phyloP scores from a whole-genome alignment of 1,139 yeast species.

The Pichia sp. region DNA sequence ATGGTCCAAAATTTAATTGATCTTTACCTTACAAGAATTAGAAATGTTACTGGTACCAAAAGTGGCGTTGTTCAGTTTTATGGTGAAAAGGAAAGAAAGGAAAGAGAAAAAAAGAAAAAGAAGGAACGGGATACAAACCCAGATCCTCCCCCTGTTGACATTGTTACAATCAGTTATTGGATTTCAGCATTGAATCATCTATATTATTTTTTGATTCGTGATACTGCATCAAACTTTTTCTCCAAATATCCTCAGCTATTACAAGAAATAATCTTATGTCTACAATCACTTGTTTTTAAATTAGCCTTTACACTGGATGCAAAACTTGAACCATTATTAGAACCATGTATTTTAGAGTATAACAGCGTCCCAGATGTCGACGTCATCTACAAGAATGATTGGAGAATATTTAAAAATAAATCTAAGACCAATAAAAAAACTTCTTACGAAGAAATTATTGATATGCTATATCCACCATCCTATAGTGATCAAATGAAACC shows the following conservation, averaged over 20 bases:
- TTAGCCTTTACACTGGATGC: conserved; percentile 60
- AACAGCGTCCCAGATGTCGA: conserved; percentile 61
- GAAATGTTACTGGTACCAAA: conserved; percentile 53
- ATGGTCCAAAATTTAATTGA: conserved; percentile 54
- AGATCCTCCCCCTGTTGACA: conserved; percentile 46
- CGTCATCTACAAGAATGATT: conserved; percentile 58
- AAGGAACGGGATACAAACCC: conserved; percentile 24
- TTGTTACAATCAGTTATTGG: conserved; percentile 69
- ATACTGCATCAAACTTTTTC: conserved; percentile 42
- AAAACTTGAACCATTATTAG: conserved; percentile 49
- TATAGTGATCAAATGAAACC: conserved; percentile 65
- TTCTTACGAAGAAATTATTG: conserved; percentile 61
- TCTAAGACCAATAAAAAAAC: conserved; percentile 29
- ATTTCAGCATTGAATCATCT: conserved; percentile 59
- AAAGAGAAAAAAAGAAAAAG: conserved; percentile 14
- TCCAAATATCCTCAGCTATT: conserved; percentile 47
- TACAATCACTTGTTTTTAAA: conserved; percentile 58
- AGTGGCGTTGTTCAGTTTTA: conserved; percentile 47
- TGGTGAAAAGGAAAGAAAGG: conserved; percentile 15
- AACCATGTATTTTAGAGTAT: conserved; percentile 58
- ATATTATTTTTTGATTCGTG: conserved; percentile 57
- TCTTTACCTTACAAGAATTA: conserved; percentile 53
- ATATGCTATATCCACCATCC: conserved; percentile 69
- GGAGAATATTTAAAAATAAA: conserved; percentile 65
- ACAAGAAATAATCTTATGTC: conserved; percentile 53